Evolutionary conservation across 805 yeast genomes (phyloP).

Genomic region (Sporopachydermia quercuum): DNA sequence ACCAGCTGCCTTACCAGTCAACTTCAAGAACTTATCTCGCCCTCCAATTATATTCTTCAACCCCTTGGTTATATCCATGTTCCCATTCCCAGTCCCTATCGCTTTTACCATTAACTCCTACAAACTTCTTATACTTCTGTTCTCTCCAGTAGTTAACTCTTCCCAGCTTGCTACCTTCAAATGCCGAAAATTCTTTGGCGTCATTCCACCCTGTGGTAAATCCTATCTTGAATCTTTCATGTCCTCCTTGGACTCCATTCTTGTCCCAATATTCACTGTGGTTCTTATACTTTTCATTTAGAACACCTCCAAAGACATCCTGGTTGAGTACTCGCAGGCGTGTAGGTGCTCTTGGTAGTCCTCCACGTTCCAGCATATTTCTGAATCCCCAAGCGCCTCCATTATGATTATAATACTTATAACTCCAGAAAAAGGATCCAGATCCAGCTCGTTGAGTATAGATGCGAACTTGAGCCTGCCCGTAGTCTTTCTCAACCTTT

Average conservation of each 20-base stretch:
- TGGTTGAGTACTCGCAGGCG: constrained; percentile 23
- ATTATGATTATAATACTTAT: constrained; percentile 69
- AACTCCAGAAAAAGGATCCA: constrained; percentile 87
- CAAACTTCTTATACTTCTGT: constrained; percentile 36
- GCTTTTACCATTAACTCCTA: constrained; percentile 34
- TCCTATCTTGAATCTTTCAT: constrained; percentile 71
- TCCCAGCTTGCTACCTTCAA: constrained; percentile 62
- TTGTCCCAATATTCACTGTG: constrained; percentile 61
- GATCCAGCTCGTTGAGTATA: constrained; percentile 40
- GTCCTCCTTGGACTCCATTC: constrained; percentile 40
- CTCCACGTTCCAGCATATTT: constrained; percentile 56
- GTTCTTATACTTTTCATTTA: constrained; percentile 21
- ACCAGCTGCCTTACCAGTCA: constrained; percentile 1
- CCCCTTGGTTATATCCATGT: constrained; percentile 64
- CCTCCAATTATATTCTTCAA: constrained; percentile 22
- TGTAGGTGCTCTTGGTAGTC: constrained; percentile 25
- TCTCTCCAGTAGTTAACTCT: constrained; percentile 61
- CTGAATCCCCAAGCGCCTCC: constrained; percentile 96
- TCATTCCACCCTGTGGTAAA: constrained; percentile 66
- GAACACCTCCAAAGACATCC: constrained; percentile 24
- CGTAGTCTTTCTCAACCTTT: constrained; percentile 44
- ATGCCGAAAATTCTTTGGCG: constrained; percentile 47
- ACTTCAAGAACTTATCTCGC: constrained; percentile 3
- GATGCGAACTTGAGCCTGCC: constrained; percentile 34
- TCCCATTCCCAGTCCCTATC: constrained; percentile 76